Conservation (phyloP, 805 yeast genomes). For the Candida pseudoglaebosa region DNA sequence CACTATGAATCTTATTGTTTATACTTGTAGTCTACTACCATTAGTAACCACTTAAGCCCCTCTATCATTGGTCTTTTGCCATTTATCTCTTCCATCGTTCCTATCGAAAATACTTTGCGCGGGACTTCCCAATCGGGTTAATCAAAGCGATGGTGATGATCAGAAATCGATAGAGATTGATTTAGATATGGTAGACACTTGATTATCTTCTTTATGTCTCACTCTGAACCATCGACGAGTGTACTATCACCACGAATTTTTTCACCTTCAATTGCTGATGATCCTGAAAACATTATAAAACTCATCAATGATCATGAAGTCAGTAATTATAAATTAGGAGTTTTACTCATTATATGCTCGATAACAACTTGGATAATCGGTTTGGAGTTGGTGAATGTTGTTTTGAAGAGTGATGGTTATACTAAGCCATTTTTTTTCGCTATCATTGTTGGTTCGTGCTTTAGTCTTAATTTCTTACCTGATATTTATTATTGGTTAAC, state of each 20-base stretch:
- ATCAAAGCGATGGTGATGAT: no score
- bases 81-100: no score
- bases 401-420: constrained; percentile 46
- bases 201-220: neutral
- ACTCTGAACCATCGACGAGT: neutral
- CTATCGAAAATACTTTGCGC: no score
- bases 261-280: constrained; percentile 3
- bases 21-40: no score
- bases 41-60: no score
- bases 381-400: constrained; percentile 44
- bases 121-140: no score
- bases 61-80: no score
- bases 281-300: constrained; percentile 25
- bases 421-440: constrained; percentile 48
- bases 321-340: constrained; percentile 42
- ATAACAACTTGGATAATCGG: constrained; percentile 48
- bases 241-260: neutral
- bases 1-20: no score
- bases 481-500: constrained; percentile 15
- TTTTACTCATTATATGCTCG: constrained; percentile 37
- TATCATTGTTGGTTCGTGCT: constrained; percentile 46
- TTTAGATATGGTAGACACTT: no score
- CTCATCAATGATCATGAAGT: constrained; percentile 40
- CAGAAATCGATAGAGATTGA: no score
- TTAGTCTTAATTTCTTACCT: constrained; percentile 43